Evolutionary conservation across 164 flowering plant species (phyloP).

Genomic region (Kingdonia uniflora): DNA sequence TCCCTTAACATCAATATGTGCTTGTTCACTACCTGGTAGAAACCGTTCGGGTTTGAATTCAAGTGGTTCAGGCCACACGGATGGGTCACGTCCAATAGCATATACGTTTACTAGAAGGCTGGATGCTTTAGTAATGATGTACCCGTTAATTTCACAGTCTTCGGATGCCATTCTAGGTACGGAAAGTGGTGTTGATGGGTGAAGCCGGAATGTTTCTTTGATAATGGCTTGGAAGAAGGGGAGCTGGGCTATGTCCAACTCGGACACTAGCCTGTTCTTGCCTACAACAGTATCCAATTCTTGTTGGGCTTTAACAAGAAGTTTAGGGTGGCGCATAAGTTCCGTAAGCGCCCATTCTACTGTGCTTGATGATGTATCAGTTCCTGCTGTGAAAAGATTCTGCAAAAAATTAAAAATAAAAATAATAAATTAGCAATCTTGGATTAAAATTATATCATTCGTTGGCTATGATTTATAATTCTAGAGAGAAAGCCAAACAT

Average conservation of each 20-base stretch:
- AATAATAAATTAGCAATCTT: too few species aligned
- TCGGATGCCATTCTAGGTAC: constrained; percentile 59
- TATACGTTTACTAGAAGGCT: constrained; percentile 62
- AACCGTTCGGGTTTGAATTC: constrained; percentile 67
- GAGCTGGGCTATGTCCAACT: constrained; percentile 46
- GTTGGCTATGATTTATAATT: too few species aligned
- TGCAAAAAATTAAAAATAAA: constrained; percentile 22
- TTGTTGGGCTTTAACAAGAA: constrained; percentile 36
- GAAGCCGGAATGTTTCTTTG: too few species aligned
- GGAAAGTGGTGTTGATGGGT: constrained; percentile 70
- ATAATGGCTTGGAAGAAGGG: too few species aligned
- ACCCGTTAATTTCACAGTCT: constrained; percentile 56
- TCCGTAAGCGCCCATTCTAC: constrained; percentile 83
- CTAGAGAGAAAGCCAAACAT: not conserved
- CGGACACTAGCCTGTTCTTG: constrained; percentile 45
- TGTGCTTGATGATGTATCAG: constrained; percentile 82
- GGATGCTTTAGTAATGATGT: constrained; percentile 58
- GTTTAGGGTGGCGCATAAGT: constrained; percentile 52
- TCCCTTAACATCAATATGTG: constrained; percentile 51
- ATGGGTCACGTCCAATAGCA: too few species aligned
- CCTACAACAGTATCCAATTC: too few species aligned
- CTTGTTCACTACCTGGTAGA: constrained; percentile 45
- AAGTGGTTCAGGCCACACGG: constrained; percentile 52
- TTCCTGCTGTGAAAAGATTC: constrained; percentile 77
- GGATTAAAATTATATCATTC: too few species aligned